Percentiles rank a stretch among this genome's conserved stretches.
Conservation (phyloP, 306 rosid species). For the Trifolium dubium region DNA sequence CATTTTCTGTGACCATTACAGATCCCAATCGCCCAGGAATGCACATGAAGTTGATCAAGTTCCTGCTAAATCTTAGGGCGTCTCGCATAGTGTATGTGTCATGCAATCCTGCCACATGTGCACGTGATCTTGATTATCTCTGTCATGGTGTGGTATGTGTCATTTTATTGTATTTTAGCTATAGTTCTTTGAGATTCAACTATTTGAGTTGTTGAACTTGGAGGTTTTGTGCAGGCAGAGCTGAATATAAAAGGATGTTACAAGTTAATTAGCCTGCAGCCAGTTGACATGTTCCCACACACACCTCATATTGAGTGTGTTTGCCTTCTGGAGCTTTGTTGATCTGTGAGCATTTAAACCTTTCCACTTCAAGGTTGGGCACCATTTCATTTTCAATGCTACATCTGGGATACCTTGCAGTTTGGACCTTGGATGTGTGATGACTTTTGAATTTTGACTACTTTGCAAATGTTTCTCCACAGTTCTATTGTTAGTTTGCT, state of each 20-base stretch:
- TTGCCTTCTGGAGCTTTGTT: slow-evolving; percentile 78
- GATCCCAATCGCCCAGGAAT: slow-evolving; percentile 99
- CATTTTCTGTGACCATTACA: slow-evolving; percentile 46
- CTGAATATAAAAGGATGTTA: slow-evolving; percentile 80
- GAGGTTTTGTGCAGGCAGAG: slow-evolving; percentile 61
- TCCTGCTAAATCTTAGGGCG: slow-evolving; percentile 77
- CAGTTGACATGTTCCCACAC: slow-evolving; percentile 99
- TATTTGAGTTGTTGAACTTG: slow-evolving; percentile 40
- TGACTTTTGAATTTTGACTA: not conserved
- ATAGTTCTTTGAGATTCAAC: slow-evolving; percentile 30
- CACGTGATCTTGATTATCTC: slow-evolving; percentile 91
- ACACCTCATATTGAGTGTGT: slow-evolving; percentile 97
- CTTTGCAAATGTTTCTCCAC: slow-evolving; percentile 18
- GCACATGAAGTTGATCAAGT: slow-evolving; percentile 96
- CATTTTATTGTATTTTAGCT: slow-evolving; percentile 13
- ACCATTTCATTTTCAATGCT: slow-evolving; percentile 32
- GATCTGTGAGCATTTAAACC: slow-evolving; percentile 37
- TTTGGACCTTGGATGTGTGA: slow-evolving; percentile 24
- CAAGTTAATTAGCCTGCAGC: slow-evolving; percentile 74
- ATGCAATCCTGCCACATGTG: slow-evolving; percentile 97
- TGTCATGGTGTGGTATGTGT: slow-evolving; percentile 91
- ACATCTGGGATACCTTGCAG: slow-evolving; percentile 27
- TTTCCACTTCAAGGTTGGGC: slow-evolving; percentile 42
- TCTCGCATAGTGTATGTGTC: slow-evolving; percentile 88
- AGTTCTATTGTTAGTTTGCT: slow-evolving; percentile 19